phyloP scores from a whole-genome alignment of 2,329 filamentous ascomycete genomes.

The Hirsutella thompsonii region DNA sequence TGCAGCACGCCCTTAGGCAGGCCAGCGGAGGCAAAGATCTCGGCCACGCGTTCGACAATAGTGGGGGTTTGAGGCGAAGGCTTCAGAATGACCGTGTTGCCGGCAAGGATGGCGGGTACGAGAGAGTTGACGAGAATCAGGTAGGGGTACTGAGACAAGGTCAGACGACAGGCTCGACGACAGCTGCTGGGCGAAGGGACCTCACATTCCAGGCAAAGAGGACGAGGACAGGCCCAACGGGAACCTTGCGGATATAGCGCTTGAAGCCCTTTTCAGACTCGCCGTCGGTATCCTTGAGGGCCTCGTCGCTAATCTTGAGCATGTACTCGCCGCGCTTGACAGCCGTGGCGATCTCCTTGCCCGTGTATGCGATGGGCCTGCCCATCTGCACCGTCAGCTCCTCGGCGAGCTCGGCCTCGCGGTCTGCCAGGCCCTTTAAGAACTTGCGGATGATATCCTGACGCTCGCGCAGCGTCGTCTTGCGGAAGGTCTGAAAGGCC shows the following conservation, averaged over 20 bases:
- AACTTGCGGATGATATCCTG: conserved; percentile 74
- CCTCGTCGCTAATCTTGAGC: conserved; percentile 68
- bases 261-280: conserved; percentile 81
- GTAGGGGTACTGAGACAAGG: conserved; percentile 65
- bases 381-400: conserved; percentile 95
- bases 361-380: conserved; percentile 75
- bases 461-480: conserved; percentile 61
- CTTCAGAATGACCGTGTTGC: conserved; percentile 87
- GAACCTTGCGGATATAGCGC: conserved; percentile 78
- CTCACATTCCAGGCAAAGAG: conserved; percentile 95
- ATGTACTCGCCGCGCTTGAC: conserved; percentile 78
- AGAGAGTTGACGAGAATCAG: conserved; percentile 86
- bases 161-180: background rate
- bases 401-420: conserved; percentile 66
- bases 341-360: conserved; percentile 73
- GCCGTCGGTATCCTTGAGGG: conserved; percentile 67
- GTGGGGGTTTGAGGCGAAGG: conserved; percentile 92
- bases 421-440: conserved; percentile 53
- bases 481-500: conserved; percentile 66
- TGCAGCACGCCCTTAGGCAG: conserved; percentile 76
- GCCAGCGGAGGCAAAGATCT: conserved; percentile 68
- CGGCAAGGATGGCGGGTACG: conserved; percentile 78
- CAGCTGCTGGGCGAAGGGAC: background rate
- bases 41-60: conserved; percentile 69
- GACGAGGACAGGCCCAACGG: conserved; percentile 76